These are phyloP conservation scores for Nannizziopsis barbatae DNA, from an alignment of 2,329 filamentous ascomycete genomes.

Conservation along the genomic window DNA sequence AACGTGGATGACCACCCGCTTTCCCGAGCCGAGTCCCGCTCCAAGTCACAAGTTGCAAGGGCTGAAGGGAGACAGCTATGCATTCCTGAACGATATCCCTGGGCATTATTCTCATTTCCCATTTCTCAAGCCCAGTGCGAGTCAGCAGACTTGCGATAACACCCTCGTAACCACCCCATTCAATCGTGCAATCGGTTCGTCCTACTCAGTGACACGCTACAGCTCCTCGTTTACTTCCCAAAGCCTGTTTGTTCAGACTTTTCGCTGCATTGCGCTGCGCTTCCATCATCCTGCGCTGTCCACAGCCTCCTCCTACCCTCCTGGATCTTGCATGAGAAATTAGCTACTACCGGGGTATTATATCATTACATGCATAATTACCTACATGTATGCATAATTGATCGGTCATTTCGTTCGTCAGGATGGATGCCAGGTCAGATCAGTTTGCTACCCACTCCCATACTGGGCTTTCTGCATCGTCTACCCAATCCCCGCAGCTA, in stretches of 20 bases:
- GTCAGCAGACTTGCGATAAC: constrained; percentile 8
- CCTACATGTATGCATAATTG: constrained; percentile 4
- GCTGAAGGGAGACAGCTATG: constrained; percentile 8
- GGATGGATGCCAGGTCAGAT: constrained; percentile 29
- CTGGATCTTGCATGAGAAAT: constrained; percentile 2
- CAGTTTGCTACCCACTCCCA: constrained; percentile 20
- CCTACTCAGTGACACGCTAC: constrained; percentile 15
- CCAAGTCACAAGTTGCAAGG: constrained; percentile 6
- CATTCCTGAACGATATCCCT: constrained; percentile 13
- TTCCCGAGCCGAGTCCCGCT: neutral
- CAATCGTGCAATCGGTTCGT: constrained; percentile 10
- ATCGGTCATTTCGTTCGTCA: constrained; percentile 9
- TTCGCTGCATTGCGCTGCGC: constrained; percentile 1
- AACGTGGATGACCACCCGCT: constrained; percentile 10
- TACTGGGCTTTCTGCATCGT: constrained; percentile 22
- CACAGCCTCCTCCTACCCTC: neutral
- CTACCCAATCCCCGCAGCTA: constrained; percentile 22
- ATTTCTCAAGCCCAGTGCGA: constrained; percentile 11
- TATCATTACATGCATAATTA: neutral
- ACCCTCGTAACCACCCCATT: constrained; percentile 11
- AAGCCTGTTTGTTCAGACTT: constrained; percentile 1
- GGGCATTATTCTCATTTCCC: constrained; percentile 7
- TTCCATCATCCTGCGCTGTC: neutral
- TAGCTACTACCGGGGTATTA: neutral
- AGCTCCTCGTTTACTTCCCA: constrained; percentile 9